phyloP scores from a whole-genome alignment of 768 basidiomycete species.

The Lactifluus piperatus region DNA sequence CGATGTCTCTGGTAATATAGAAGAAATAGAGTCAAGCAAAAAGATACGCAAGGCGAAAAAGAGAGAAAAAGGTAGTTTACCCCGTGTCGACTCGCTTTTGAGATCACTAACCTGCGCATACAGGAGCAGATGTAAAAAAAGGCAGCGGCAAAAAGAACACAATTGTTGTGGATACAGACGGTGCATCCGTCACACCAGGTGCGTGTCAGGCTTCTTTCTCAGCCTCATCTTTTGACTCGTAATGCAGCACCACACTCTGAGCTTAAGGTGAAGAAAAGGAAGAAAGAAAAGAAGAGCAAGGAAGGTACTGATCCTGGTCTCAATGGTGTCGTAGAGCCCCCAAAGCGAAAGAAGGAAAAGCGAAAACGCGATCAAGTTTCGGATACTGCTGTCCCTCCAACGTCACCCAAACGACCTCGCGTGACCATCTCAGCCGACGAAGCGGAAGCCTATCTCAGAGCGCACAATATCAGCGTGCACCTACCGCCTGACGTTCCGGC shows the following conservation, averaged over 20 bases:
- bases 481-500: conserved; percentile 37
- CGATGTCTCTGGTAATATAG: not conserved
- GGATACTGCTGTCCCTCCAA: conserved; percentile 15
- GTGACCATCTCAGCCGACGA: conserved; percentile 22
- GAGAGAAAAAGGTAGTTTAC: not conserved
- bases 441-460: conserved; percentile 43
- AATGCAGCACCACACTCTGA: not conserved
- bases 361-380: conserved; percentile 29
- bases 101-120: not conserved
- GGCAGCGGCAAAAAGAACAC: not conserved
- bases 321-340: not conserved
- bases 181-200: not conserved
- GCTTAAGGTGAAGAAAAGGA: conserved; percentile 1
- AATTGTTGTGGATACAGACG: not conserved
- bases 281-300: conserved; percentile 24
- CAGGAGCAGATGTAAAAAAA: not conserved
- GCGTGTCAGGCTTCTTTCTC: not conserved
- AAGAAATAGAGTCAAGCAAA: not conserved
- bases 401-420: conserved; percentile 9
- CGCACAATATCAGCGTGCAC: conserved; percentile 68
- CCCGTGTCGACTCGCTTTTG: not conserved
- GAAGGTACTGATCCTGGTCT: not conserved
- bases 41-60: not conserved
- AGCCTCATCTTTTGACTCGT: not conserved
- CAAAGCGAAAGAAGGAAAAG: conserved; percentile 27